Evolutionary conservation across 345 rosid genomes (phyloP), one percentile per base, ranked within the genome.

Genomic region (Turnera subulata): DNA sequence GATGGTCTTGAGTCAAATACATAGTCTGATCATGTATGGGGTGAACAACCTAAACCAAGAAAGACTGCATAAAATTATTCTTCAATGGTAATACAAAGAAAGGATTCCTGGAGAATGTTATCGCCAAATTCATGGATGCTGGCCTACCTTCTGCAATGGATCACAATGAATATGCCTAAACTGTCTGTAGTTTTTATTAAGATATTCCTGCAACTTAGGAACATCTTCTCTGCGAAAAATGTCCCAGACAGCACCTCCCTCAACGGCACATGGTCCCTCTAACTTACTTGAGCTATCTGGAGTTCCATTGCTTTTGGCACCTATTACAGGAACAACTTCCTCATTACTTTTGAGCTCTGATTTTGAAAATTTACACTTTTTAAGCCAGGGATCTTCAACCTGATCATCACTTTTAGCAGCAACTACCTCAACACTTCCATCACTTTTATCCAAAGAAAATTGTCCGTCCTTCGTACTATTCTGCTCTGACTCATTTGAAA

Each of bases 241-340:
- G 65, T 90, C 91, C 93, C 96, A 88, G 6, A 83, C 61, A 56
- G 97, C 96, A 38, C 89, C 89, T 17, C 80, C 86, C 46, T 77
- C 83, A 21, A 46, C 21, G 32, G 37, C 71, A 16, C 71, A 71
- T 19, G 37, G 12, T 20, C 22, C 26, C 16, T 59, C 71, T 33
- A 40, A 43, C 37, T 39, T 46, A 61, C 54, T 20, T 56, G 26
- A 14, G 15, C 49, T 46, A 61, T 33, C 23, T 38, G 50, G 29
- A 33, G 26, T 22, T 18, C 42, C 70, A 39, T 46, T 61, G 33
- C n/a, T n/a, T n/a, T n/a, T n/a, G n/a, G n/a, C 35, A 29, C 35
- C 8, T 29, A 8, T 15, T 42, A 13, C 16, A 2, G 45, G 46
- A 64, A 32, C 38, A 11, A 29, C 50, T 58, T 63, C 67, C 39